Evolutionary conservation across 2,329 filamentous ascomycete species (phyloP).

Genomic region (Orbilia oligospora): DNA sequence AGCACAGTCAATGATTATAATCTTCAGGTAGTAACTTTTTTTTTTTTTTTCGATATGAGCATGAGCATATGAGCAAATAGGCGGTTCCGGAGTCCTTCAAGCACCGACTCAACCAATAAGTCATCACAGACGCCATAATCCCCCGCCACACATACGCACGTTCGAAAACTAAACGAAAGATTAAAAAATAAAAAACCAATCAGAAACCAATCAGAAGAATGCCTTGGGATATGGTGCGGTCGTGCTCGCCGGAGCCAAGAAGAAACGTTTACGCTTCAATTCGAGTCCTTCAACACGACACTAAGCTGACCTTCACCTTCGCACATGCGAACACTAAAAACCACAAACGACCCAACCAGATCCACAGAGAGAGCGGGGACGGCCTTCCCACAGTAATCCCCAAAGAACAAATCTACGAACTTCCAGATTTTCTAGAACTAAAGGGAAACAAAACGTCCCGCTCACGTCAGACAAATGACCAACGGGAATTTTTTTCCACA

Average conservation of each 20-base stretch:
- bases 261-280: slow-evolving; percentile 10
- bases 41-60: neutral
- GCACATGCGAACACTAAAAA: slow-evolving; percentile 37
- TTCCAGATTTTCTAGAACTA: slow-evolving; percentile 17
- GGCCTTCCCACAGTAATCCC: neutral
- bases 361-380: slow-evolving; percentile 5
- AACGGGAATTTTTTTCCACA: neutral
- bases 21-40: neutral
- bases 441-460: slow-evolving; percentile 18
- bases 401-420: neutral
- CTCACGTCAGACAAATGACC: slow-evolving; percentile 58
- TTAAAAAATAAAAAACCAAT: neutral
- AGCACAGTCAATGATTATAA: slow-evolving; percentile 29
- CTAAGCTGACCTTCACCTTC: slow-evolving; percentile 56
- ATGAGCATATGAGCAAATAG: slow-evolving; percentile 26
- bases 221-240: slow-evolving; percentile 2
- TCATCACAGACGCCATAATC: slow-evolving; percentile 12
- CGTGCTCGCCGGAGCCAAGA: slow-evolving; percentile 55
- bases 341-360: slow-evolving; percentile 25
- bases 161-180: neutral
- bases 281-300: slow-evolving; percentile 7
- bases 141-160: slow-evolving; percentile 28
- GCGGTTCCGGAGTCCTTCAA: neutral
- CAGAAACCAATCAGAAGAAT: neutral
- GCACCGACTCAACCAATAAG: slow-evolving; percentile 35